Conservation (phyloP, 352 stramenopile species). For the Globisporangium alternatum region DNA sequence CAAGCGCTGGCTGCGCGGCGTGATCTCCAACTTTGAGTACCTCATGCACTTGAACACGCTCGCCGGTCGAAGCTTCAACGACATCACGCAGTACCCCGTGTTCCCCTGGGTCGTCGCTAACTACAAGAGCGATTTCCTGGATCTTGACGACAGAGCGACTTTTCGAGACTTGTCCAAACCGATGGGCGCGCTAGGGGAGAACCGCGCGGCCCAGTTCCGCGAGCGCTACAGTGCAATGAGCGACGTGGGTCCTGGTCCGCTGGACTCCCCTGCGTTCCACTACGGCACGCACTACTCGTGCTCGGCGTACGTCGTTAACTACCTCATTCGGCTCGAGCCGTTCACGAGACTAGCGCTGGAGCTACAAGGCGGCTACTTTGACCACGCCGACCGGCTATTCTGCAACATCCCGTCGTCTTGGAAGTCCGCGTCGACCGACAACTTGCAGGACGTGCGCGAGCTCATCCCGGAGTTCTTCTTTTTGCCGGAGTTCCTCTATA, state of each 20-base stretch:
- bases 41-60: constrained; percentile 95
- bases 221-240: constrained; percentile 78
- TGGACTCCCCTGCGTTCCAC: constrained; percentile 91
- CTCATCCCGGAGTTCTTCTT: constrained; percentile 83
- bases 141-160: constrained; percentile 71
- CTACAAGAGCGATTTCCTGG: constrained; percentile 84
- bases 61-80: constrained; percentile 95
- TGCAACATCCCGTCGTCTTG: constrained; percentile 93
- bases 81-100: constrained; percentile 98
- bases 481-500: constrained; percentile 77
- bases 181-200: constrained; percentile 91
- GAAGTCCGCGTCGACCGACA: constrained; percentile 92
- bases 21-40: constrained; percentile 94
- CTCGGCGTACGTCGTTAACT: constrained; percentile 96
- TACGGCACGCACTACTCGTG: constrained; percentile 98
- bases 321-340: constrained; percentile 92
- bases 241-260: constrained; percentile 33
- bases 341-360: constrained; percentile 72
- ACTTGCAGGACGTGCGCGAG: constrained; percentile 84
- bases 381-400: constrained; percentile 96
- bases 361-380: constrained; percentile 80
- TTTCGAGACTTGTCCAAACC: constrained; percentile 94
- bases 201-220: constrained; percentile 78
- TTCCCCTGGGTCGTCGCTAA: constrained; percentile 96
- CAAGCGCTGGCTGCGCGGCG: constrained; percentile 67